Conservation (phyloP, 306 rosid species). For the Biancaea sappan region DNA sequence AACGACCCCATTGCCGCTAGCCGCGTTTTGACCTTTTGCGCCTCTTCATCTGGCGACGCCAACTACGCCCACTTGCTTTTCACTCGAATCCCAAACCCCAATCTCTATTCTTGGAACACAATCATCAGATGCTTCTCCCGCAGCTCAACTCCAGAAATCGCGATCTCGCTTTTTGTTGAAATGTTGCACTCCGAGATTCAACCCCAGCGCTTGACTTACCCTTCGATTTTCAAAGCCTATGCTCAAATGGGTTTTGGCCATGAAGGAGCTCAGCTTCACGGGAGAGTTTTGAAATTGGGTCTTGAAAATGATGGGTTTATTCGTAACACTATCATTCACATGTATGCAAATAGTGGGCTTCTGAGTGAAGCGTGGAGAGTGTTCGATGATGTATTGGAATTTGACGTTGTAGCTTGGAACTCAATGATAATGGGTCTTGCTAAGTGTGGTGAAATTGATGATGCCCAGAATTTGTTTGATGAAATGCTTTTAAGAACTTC, state of each 20-base stretch:
- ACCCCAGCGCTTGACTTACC: conserved; percentile 71
- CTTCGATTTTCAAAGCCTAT: conserved; percentile 87
- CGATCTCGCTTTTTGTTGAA: conserved; percentile 68
- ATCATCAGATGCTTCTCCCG: conserved; percentile 78
- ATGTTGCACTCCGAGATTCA: conserved; percentile 60
- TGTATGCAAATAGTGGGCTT: conserved; percentile 74
- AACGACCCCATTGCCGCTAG: conserved; percentile 57
- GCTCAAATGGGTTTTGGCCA: conserved; percentile 60
- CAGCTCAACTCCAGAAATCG: conserved; percentile 62
- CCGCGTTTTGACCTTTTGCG: conserved; percentile 63
- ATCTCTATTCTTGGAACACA: conserved; percentile 76
- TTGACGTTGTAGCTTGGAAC: conserved; percentile 71
- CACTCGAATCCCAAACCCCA: conserved; percentile 52
- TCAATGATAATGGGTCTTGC: conserved; percentile 81
- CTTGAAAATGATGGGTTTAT: conserved; percentile 59
- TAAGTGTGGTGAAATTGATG: conserved; percentile 71
- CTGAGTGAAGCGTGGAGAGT: conserved; percentile 59
- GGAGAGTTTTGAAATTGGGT: conserved; percentile 66
- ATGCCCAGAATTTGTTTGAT: conserved; percentile 69
- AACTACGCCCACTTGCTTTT: conserved; percentile 71
- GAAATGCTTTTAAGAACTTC: conserved; percentile 54
- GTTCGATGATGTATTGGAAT: conserved; percentile 55
- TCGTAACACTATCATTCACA: conserved; percentile 59
- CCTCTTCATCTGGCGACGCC: conserved; percentile 69
- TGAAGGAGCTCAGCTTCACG: conserved; percentile 86